Base-by-base conservation (phyloP, 768 basidiomycete species). In the Termitomyces sp. region DNA sequence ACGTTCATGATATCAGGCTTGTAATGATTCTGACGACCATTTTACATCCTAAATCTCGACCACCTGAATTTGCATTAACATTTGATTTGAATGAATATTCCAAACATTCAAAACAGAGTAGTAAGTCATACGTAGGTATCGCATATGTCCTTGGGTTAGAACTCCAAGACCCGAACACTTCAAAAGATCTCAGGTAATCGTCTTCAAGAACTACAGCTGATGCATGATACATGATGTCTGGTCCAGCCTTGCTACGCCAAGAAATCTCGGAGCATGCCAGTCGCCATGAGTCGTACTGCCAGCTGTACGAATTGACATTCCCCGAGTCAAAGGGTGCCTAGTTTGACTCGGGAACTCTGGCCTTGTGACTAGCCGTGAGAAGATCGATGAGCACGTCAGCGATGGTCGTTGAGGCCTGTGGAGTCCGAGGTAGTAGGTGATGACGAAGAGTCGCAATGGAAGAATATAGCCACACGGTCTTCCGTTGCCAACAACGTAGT, bases 261-360 rank as follows among this genome's bases (percentile, higher is more conserved):
- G 40, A 16, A n/a, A 49, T 49, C 35, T 35, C 35, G 15, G 7
- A 38, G 9, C 16, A n/a, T 16, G 10, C 48, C 36, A 27, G 33
- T 23, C 45, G 29, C 31, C 43, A 40, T 22, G 11, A 23, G 22
- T 29, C 9, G 29, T 45, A 29, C 16, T 29, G 25, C 42, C 25
- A 16, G 31, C 32, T 16, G 16, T 36, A 38, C 35, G 11, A 41
- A 35, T 39, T 46, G 52, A 60, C 61, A 13, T 62, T 74, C 70
- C 71, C 73, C 73, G 71, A 75, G 73, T 68, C 73, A 74, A 40
- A 50, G 50, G 50, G 60, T 63, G 50, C 58, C 64, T 62, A 56
- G 53, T 44, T 61, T 73, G 69, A 70, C 74, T 76, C 76, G 74
- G 74, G 74, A 75, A 75, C 72, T 69, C 57, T 50, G 50, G 49